These are phyloP conservation scores for Aspergillus taichungensis DNA, from an alignment of 495 filamentous ascomycete species.

Conservation along the genomic window DNA sequence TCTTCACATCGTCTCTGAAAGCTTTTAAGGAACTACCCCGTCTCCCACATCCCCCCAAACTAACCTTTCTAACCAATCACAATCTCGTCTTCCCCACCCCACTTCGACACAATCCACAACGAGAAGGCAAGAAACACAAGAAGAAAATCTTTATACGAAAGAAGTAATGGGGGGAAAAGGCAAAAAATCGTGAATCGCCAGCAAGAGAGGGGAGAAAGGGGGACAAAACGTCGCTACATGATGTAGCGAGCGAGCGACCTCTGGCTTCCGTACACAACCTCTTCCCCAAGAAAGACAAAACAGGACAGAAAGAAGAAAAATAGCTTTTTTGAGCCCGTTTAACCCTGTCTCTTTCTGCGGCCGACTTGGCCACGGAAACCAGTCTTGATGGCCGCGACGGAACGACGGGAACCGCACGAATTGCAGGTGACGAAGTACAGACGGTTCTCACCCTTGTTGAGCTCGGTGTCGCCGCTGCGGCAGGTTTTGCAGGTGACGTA, in stretches of 20 bases:
- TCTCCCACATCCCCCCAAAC: not conserved
- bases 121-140: slow-evolving; percentile 1
- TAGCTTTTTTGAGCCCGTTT: slow-evolving; percentile 13
- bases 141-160: slow-evolving; percentile 11
- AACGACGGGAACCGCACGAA: slow-evolving; percentile 82
- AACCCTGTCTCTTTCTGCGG: slow-evolving; percentile 66
- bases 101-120: not conserved
- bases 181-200: slow-evolving; percentile 9
- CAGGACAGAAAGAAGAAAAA: slow-evolving; percentile 13
- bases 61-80: slow-evolving; percentile 1
- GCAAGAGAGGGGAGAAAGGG: slow-evolving; percentile 6
- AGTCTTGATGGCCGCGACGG: slow-evolving; percentile 95
- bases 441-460: slow-evolving; percentile 98
- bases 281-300: slow-evolving; percentile 17
- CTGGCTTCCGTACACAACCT: slow-evolving; percentile 1
- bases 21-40: slow-evolving; percentile 2
- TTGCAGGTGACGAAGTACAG: slow-evolving; percentile 79
- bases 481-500: slow-evolving; percentile 99
- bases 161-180: not conserved
- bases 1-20: slow-evolving; percentile 16
- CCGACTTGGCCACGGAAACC: slow-evolving; percentile 98
- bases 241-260: not conserved
- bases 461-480: slow-evolving; percentile 85
- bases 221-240: not conserved
- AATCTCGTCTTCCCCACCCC: slow-evolving; percentile 10